Evolutionary conservation across 176 grass and related monocot species (phyloP).

Genomic region (Alopecurus myosuroides): DNA sequence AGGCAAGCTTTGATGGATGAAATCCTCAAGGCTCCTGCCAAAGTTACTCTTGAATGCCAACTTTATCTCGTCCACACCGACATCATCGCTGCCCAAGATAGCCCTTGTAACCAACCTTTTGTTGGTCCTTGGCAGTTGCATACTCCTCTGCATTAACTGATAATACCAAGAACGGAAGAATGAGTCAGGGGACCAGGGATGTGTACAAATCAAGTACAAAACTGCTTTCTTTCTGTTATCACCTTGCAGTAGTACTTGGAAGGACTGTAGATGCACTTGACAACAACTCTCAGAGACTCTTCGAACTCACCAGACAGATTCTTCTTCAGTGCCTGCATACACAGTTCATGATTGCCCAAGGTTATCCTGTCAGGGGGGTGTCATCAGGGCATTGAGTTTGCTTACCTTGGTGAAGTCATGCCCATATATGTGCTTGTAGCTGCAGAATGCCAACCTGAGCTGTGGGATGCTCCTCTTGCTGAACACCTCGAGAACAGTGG

Average conservation of each 20-base stretch:
- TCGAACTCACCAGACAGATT: constrained; percentile 54
- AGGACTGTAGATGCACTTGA: constrained; percentile 82
- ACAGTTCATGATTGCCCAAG: background rate
- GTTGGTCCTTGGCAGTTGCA: constrained; percentile 27
- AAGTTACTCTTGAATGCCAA: constrained; percentile 48
- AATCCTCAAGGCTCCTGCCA: constrained; percentile 59
- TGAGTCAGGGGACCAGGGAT: constrained; percentile 13
- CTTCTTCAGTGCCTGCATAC: constrained; percentile 61
- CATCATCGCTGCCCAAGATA: constrained; percentile 63
- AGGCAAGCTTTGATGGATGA: constrained; percentile 55
- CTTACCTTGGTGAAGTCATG: constrained; percentile 81
- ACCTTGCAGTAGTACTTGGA: constrained; percentile 93
- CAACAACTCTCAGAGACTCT: constrained; percentile 57
- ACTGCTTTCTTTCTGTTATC: background rate
- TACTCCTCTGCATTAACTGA: constrained; percentile 58
- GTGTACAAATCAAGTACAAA: background rate
- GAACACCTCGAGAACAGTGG: constrained; percentile 76
- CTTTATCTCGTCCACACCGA: constrained; percentile 62
- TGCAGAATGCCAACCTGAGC: constrained; percentile 75
- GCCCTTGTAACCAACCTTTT: constrained; percentile 57
- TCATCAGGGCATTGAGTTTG: background rate
- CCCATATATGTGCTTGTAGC: constrained; percentile 94
- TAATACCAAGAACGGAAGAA: constrained; percentile 22
- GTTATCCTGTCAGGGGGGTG: background rate
- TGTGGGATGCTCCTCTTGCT: constrained; percentile 98